Conservation (phyloP, 257 asterid genomes). For the Nyctanthes arbortristis region DNA sequence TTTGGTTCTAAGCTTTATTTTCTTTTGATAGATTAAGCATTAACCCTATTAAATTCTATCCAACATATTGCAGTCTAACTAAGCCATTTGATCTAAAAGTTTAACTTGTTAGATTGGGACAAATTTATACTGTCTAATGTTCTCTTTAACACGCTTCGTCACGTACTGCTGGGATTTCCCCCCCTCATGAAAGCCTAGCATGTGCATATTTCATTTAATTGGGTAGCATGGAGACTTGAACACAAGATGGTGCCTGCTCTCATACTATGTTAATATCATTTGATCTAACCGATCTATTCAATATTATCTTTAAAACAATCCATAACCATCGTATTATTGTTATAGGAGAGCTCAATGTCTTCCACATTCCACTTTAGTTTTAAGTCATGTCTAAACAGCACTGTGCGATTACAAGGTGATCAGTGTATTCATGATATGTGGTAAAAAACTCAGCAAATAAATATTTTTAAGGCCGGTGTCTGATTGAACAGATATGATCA, state of each 20-base stretch:
- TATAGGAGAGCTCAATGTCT: background rate
- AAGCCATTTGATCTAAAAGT: no score
- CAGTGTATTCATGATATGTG: background rate
- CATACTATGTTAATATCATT: no score
- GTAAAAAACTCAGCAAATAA: background rate
- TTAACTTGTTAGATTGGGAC: no score
- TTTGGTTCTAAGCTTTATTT: slow-evolving; percentile 27
- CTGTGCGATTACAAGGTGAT: background rate
- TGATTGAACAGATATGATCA: background rate
- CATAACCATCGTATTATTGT: background rate
- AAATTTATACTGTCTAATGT: no score
- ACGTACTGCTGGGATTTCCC: no score
- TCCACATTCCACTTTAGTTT: background rate
- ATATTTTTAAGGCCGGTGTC: background rate
- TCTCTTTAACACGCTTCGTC: no score
- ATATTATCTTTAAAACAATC: no score
- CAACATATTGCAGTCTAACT: background rate
- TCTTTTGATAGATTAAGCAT: slow-evolving; percentile 10
- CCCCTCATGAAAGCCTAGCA: no score
- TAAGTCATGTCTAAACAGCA: background rate
- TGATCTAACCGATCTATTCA: no score
- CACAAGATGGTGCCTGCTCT: no score
- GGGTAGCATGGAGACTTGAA: no score
- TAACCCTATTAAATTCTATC: slow-evolving; percentile 5
- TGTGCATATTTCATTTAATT: no score